These are phyloP conservation scores for Penicillium ochrochloron DNA, from an alignment of 495 filamentous ascomycete species.

Conservation along the genomic window DNA sequence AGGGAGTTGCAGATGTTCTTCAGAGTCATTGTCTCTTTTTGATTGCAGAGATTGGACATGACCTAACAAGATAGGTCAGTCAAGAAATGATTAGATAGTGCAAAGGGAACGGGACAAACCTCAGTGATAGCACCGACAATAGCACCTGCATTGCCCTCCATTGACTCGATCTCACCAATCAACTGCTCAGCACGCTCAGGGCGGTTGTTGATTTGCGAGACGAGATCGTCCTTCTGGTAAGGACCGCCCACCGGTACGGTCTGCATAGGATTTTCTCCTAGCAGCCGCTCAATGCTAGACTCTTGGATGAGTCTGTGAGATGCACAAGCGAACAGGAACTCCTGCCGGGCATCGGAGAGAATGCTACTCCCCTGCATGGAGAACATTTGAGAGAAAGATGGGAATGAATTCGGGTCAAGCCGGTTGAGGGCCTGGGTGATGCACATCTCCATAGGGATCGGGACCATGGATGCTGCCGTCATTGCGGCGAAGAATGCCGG, in stretches of 20 bases:
- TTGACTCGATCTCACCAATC: constrained; percentile 81
- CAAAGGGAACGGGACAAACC: constrained; percentile 45
- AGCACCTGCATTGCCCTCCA: constrained; percentile 93
- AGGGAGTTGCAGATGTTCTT: constrained; percentile 82
- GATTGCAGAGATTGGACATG: constrained; percentile 74
- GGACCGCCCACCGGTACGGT: constrained; percentile 74
- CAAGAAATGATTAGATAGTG: neutral
- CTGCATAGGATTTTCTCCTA: constrained; percentile 87
- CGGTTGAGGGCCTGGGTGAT: constrained; percentile 78
- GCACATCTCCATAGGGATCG: constrained; percentile 73
- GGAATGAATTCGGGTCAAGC: constrained; percentile 78
- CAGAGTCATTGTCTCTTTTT: constrained; percentile 89
- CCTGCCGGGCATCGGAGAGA: constrained; percentile 83
- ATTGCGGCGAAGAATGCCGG: constrained; percentile 76
- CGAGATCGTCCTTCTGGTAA: constrained; percentile 76
- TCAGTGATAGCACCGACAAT: constrained; percentile 83
- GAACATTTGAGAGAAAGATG: constrained; percentile 79
- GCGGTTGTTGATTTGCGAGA: constrained; percentile 73
- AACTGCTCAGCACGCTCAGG: constrained; percentile 73
- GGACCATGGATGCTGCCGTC: constrained; percentile 60
- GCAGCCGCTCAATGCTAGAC: constrained; percentile 73
- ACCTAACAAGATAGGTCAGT: constrained; percentile 54
- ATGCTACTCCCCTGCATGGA: constrained; percentile 74
- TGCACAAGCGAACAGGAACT: constrained; percentile 91
- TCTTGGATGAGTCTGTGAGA: constrained; percentile 82